These are phyloP conservation scores for Saccharomyces paradoxus DNA, from an alignment of 805 yeast genomes.

Conservation along the genomic window DNA sequence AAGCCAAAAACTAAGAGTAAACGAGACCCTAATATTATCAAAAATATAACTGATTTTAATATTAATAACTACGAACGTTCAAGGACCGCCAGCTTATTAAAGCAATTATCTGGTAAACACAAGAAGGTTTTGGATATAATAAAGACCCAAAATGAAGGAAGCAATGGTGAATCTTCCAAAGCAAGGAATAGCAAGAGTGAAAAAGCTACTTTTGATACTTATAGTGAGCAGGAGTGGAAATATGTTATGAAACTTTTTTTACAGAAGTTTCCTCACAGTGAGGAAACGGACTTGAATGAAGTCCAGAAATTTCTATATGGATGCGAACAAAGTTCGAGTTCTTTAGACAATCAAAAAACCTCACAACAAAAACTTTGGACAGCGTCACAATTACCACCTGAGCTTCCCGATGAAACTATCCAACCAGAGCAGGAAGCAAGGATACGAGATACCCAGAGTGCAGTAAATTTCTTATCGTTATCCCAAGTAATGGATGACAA, in stretches of 20 bases:
- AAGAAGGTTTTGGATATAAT: constrained; percentile 23
- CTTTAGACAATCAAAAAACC: background rate
- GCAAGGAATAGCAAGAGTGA: background rate
- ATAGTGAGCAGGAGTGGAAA: constrained; percentile 27
- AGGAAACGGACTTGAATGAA: constrained; percentile 14
- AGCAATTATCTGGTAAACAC: constrained; percentile 28
- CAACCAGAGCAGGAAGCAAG: background rate
- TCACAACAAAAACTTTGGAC: constrained; percentile 14
- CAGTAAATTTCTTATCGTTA: constrained; percentile 14
- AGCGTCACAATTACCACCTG: constrained; percentile 17
- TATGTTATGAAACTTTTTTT: constrained; percentile 11
- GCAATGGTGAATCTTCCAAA: background rate
- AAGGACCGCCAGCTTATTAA: constrained; percentile 13
- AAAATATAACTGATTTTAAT: constrained; percentile 9
- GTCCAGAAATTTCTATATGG: constrained; percentile 25
- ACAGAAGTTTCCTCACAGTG: constrained; percentile 18
- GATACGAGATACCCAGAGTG: background rate
- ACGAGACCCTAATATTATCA: background rate
- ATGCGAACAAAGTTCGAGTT: background rate
- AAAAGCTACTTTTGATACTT: constrained; percentile 13
- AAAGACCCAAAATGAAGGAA: constrained; percentile 3
- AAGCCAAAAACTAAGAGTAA: background rate
- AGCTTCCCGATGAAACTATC: background rate
- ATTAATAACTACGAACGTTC: constrained; percentile 7
- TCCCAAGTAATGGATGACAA: constrained; percentile 26